Base-by-base conservation (phyloP, 164 flowering plant species). In the Piper betle region DNA sequence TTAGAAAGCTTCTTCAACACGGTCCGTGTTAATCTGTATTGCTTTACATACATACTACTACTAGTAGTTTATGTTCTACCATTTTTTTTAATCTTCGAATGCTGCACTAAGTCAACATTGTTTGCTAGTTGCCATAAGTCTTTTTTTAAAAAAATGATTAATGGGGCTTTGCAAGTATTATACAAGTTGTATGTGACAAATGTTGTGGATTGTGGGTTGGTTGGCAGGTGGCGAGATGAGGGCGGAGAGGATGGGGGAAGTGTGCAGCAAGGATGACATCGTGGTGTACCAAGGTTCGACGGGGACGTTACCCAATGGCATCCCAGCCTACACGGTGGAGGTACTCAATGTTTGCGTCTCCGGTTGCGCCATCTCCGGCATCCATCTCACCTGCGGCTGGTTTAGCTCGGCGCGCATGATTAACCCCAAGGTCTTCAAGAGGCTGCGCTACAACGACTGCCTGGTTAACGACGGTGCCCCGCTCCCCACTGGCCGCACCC, bases 321-420 rank as follows among this genome's bases (percentile, higher is more conserved):
- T 90, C 10, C 97, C 97, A 0, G 78, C 90, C 0, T 87, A 78
- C 82, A 82, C 84, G 0, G 97, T 90, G 12, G 77, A 81, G 73
- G 78, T 90, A n/a, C 68, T 70, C 70, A 90, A 90, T 72, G 75
- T 61, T 1, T 84, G 95, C 69, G 66, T 53, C 15, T 64, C 66
- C 18, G 92, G 94, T 3, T 90, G 95, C 65, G 69, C 77, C 66
- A 84, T 90, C 69, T 77, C 79, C 2, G 60, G 60, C 10, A 85
- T 90, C 56, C 97, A 87, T 67, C 65, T 90, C 40, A 72, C 33
- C 62, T 89, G 97, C 53, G 97, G 97, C 20, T 85, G 90, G 97
- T 89, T 89, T 77, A 84, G 90, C 77, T 83, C 94, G 15, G 90
- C 86, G 18, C 75, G 78, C 1, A 68, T 81, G 43, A 73, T 89